Evolutionary conservation across 768 basidiomycete species (phyloP), one percentile per base, ranked within the genome.

Genomic region (Tricholoma terreum): DNA sequence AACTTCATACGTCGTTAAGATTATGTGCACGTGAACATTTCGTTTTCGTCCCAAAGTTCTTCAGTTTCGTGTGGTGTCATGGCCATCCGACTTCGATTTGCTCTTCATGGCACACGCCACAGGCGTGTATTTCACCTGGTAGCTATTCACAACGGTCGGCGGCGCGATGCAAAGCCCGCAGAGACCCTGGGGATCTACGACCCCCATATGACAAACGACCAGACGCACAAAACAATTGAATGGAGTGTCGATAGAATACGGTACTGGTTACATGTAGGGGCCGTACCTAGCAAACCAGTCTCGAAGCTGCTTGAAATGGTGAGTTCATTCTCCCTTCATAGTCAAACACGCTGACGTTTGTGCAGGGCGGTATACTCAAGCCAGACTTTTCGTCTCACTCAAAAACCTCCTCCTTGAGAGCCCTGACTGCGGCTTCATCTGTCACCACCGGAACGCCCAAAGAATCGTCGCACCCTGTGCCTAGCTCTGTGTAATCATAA

Each of bases 241-340:
- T 98, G 95, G 94, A 94, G 93, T 71, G 86, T 88, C 22, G 87
- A 91, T 64, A 84, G 96, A 68, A 92, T 98, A 69, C 80, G 81
- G 57, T 93, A 91, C 67, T 98, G 96, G 96, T 71, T 98, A 36
- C 80, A 80, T 33, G 84, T 88, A 15, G 95, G 94, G 0, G 96
- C 96, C 33, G 71, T 82, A 58, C 96, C 96, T 1, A 89, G 84
- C 45, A 85, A 86, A 66, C 79, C 87, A 6, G 92, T 90, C 4
- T 83, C 87, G 38, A 86, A 80, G 64, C 66, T 98, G 61, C 72
- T 98, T 66, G 85, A 89, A 67, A 76, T 86, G 79, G 96, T 94
- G 65, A 66, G 89, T 79, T 51, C 17, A 57, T 38, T n/a, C 38
- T 38, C n/a, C 36, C 19, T 15, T 33, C 34, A 30, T 31, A 9